Conservation (phyloP, 2,329 filamentous ascomycete species). For the Microcera coccophila region DNA sequence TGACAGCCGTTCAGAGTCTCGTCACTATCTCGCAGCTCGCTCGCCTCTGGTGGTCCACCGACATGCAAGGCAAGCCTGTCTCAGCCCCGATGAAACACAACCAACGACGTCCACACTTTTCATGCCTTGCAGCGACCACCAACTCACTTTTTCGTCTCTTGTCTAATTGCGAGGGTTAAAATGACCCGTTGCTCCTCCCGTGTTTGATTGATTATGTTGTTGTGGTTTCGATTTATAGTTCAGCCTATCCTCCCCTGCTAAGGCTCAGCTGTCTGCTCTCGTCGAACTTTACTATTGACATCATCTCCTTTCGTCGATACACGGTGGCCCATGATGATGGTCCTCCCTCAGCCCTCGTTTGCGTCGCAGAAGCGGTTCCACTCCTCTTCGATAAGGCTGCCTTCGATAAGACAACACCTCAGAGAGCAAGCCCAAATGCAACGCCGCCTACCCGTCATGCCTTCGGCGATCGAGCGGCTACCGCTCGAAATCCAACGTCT, state of each 20-base stretch:
- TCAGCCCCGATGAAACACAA: conserved; percentile 32
- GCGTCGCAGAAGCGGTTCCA: conserved; percentile 17
- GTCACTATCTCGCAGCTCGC: not conserved
- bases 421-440: not conserved
- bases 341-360: conserved; percentile 23
- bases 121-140: conserved; percentile 20
- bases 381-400: conserved; percentile 6
- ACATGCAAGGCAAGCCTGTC: conserved; percentile 23
- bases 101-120: conserved; percentile 25
- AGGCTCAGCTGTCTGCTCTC: conserved; percentile 9
- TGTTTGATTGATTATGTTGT: too few relatives aligned
- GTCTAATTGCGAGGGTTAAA: conserved; percentile 9
- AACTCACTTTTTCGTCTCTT: conserved; percentile 10
- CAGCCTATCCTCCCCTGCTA: conserved; percentile 19
- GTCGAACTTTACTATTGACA: conserved; percentile 17
- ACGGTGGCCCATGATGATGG: conserved; percentile 24
- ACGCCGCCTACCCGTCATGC: conserved; percentile 1
- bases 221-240: too few relatives aligned
- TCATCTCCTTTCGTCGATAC: conserved; percentile 14
- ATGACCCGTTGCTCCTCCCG: conserved; percentile 1
- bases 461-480: conserved; percentile 32
- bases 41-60: conserved; percentile 7
- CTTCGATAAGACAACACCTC: not conserved
- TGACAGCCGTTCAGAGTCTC: not conserved
- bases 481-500: conserved; percentile 33